These are phyloP conservation scores for Vicia villosa DNA, from an alignment of 306 rosid genomes.

Conservation along the genomic window DNA sequence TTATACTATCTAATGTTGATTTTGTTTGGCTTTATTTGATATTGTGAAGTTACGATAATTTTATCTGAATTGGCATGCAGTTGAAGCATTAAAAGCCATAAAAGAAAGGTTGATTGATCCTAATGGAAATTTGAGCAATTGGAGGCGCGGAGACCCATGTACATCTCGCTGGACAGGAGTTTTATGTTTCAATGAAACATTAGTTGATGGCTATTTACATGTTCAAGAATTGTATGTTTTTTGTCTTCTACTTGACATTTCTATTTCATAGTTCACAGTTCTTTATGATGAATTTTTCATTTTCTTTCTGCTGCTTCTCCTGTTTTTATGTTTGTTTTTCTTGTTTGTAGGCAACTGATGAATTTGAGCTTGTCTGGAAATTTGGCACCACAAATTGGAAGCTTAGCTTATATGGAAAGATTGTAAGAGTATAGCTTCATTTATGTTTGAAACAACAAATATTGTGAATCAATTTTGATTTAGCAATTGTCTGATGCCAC, in stretches of 20 bases:
- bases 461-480: conserved; percentile 44
- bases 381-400: conserved; percentile 82
- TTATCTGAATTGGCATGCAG: conserved; percentile 54
- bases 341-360: conserved; percentile 71
- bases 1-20: conserved; percentile 5
- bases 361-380: conserved; percentile 62
- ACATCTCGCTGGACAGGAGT: conserved; percentile 74
- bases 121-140: conserved; percentile 69
- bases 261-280: conserved; percentile 19
- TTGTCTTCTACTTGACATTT: conserved; percentile 26
- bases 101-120: conserved; percentile 62
- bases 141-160: conserved; percentile 86
- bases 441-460: conserved; percentile 12
- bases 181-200: conserved; percentile 58
- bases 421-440: conserved; percentile 54
- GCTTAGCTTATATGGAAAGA: conserved; percentile 53
- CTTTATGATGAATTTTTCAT: conserved; percentile 3
- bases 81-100: conserved; percentile 64
- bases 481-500: not conserved
- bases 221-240: conserved; percentile 65
- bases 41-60: conserved; percentile 10
- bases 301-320: conserved; percentile 7
- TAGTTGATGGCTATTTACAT: conserved; percentile 66
- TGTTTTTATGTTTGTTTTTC: conserved; percentile 33
- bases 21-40: conserved; percentile 24